Percentiles rank a stretch among this genome's conserved stretches.
Conservation (phyloP, 495 filamentous ascomycete species). For the Articulospora tetracladia region DNA sequence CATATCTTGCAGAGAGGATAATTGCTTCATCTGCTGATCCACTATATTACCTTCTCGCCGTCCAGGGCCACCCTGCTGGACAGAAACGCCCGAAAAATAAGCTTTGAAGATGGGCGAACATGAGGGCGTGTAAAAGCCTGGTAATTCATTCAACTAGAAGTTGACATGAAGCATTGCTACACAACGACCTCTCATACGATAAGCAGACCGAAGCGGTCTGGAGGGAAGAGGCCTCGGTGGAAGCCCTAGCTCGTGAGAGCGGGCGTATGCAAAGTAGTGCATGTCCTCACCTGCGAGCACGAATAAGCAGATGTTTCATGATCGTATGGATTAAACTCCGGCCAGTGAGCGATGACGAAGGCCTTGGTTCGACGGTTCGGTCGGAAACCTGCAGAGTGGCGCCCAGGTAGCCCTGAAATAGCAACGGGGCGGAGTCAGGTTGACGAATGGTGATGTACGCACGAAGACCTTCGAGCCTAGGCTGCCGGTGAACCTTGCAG, state of each 20-base stretch:
- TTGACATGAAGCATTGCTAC: no score
- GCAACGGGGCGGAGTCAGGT: slow-evolving; percentile 13
- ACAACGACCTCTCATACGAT: no score
- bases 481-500: not conserved
- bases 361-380: not conserved
- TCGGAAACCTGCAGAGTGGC: slow-evolving; percentile 2
- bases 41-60: no score
- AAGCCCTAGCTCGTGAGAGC: not conserved
- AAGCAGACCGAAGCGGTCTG: no score
- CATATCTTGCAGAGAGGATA: no score
- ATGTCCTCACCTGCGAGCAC: not conserved
- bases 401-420: slow-evolving; percentile 14
- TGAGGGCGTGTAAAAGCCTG: no score
- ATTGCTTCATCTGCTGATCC: no score
- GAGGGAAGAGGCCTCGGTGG: not conserved
- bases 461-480: not conserved
- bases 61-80: not conserved
- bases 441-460: slow-evolving; percentile 8
- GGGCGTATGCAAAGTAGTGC: not conserved
- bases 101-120: not conserved
- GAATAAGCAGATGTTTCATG: slow-evolving; percentile 1
- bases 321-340: not conserved
- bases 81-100: not conserved
- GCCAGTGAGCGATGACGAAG: not conserved
- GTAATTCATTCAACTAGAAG: no score